Evolutionary conservation across 192 early-diverging fungal species (phyloP), one percentile per base, ranked within the genome.

Genomic region (Coemansia sp.): DNA sequence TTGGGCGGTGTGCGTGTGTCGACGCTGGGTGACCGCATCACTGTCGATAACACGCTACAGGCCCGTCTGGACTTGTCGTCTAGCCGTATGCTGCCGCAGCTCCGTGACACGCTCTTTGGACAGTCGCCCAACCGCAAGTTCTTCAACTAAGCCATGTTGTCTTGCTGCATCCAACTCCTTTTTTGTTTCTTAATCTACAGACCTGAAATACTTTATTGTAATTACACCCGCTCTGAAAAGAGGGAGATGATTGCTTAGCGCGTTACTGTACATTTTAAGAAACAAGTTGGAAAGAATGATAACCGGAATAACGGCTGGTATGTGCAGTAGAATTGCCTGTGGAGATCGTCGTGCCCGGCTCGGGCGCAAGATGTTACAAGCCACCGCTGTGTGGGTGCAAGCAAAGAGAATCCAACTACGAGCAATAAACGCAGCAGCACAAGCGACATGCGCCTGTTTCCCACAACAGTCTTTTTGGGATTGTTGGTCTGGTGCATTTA

Each of bases 61-160:
- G 85, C 90, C n/a, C 87, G 97, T 41, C 77, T 99, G 63, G 88
- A 88, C 11, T 84, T 97, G 61, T 82, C 90, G 27, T 83, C 86
- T 53, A 92, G 98, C 65, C 73, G 83, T 64, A 91, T 96, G 93
- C 88, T 99, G 61, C 97, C 97, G 29, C 90, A 94, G 65, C 88
- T 98, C 72, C 92, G 95, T 54, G 82, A 88, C 66, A 70, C 88
- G 51, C 85, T 99, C 56, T 99, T 94, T 80, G 97, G 94, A 7
- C 90, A 90, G 56, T 94, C 94, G 35, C 89, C 90, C 38, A 91
- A 85, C 82, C 90, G 94, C 83, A 90, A 86, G 68, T 97, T 94
- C 86, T 95, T 89, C 83, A 92, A 72, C 65, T 81, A 68, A 29
- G 27, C 48, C 48, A 19, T 19, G 16, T 49, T 49, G 19, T 49